Evolutionary conservation across 441 rosid genomes (phyloP).

Genomic region (Omphalea diandra): DNA sequence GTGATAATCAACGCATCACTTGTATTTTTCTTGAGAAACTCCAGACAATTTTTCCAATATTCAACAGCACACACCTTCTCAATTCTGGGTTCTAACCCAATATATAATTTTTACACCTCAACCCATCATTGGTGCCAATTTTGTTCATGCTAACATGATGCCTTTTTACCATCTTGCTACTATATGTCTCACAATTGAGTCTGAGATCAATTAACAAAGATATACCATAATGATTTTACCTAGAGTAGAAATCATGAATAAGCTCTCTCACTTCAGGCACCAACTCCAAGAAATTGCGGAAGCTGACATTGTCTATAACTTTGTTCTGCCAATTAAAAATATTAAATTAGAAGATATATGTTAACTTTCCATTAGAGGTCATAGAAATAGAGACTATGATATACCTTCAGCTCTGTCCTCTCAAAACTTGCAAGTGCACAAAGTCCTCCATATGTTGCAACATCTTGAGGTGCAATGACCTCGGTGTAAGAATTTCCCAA

Average conservation of each 20-base stretch:
- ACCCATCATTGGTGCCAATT: too few relatives aligned
- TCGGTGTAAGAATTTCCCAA: constrained; percentile 78
- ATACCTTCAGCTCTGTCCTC: constrained; percentile 85
- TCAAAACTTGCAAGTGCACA: constrained; percentile 98
- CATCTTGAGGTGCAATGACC: constrained; percentile 97
- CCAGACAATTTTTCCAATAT: not conserved
- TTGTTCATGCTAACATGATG: too few relatives aligned
- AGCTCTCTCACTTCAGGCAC: constrained; percentile 99
- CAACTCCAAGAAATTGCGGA: constrained; percentile 91
- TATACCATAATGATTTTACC: constrained; percentile 39
- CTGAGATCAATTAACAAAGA: not conserved
- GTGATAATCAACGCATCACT: not conserved
- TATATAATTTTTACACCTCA: not conserved
- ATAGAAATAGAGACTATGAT: not conserved
- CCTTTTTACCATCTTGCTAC: not conserved
- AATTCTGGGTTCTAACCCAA: not conserved
- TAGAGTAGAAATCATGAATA: constrained; percentile 90
- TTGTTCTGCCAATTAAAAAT: constrained; percentile 58
- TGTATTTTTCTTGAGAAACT: not conserved
- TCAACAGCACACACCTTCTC: not conserved
- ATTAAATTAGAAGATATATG: constrained; percentile 21
- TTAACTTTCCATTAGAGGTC: not conserved
- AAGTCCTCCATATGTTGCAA: constrained; percentile 96
- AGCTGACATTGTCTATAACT: constrained; percentile 87
- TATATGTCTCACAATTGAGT: not conserved